These are phyloP conservation scores for Lepidium campestre DNA, from an alignment of 441 rosid genomes.

Conservation along the genomic window DNA sequence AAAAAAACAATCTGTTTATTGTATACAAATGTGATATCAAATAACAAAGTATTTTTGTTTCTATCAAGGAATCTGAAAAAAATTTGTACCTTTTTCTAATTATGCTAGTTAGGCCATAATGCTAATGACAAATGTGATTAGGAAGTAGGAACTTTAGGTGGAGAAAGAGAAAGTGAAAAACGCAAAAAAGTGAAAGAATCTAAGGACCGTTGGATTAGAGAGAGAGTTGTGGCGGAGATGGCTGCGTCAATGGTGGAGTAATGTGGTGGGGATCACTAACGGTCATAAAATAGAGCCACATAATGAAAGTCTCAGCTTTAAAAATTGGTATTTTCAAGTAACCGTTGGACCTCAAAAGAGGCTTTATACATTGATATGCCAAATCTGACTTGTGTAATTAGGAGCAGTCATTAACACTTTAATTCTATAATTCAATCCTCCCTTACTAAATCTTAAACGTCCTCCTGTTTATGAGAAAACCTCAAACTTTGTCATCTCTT, in stretches of 20 bases:
- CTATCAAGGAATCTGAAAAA: neutral
- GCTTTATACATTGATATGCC: too few species aligned
- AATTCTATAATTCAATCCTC: too few species aligned
- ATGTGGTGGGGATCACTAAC: slow-evolving; percentile 10
- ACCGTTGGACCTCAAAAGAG: too few species aligned
- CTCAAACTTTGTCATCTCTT: too few species aligned
- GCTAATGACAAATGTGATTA: neutral
- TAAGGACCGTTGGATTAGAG: slow-evolving; percentile 21
- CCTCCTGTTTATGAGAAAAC: too few species aligned
- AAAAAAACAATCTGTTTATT: neutral
- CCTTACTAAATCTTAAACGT: too few species aligned
- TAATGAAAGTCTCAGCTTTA: neutral
- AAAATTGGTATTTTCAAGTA: too few species aligned
- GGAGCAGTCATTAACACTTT: too few species aligned
- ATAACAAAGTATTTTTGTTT: too few species aligned
- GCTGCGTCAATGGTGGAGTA: slow-evolving; percentile 18
- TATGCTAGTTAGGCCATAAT: neutral
- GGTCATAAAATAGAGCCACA: slow-evolving; percentile 7
- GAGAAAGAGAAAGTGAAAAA: neutral
- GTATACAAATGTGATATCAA: neutral
- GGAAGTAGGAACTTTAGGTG: neutral
- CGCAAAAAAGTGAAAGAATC: neutral
- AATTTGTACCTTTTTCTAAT: too few species aligned
- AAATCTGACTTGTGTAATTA: too few species aligned
- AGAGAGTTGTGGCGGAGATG: slow-evolving; percentile 11